Base-by-base conservation (phyloP, 2,329 filamentous ascomycete genomes). In the Fusarium mangiferae region DNA sequence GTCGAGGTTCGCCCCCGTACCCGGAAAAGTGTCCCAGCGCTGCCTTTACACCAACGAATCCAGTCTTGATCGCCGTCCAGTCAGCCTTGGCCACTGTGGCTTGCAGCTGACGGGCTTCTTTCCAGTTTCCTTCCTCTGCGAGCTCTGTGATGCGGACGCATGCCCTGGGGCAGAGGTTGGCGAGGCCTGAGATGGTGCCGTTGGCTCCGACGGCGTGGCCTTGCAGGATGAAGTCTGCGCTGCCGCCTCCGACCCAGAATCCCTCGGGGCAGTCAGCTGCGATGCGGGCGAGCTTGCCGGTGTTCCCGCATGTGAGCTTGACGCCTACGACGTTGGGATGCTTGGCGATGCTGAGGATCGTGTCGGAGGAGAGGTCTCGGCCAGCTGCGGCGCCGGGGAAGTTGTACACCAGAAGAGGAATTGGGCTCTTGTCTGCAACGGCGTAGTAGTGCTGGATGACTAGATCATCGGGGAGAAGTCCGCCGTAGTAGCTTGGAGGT, bases 401-500 rank as follows among this genome's bases (percentile, higher is more conserved):
- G 83, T 92, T 92, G 84, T 92, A 92, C 75, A 92, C 86, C 35
- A 92, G 80, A 59, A 92, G 82, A 5, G 90, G 90, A 42, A 92
- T 85, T 1, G 89, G 89, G 5, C 88, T 90, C 42, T 80, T 84
- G 49, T 85, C 84, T n/a, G 90, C 90, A 45, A 92, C 89, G 69
- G 89, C 87, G 46, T 82, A 84, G 85, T 94, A 95, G 81, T 90
- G 91, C 58, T 88, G 86, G 44, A 89, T 70, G 13, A 81, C 66
- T 18, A 82, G 76, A 35, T 78, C 71, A 17, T 89, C 87, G 18
- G 87, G 89, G 77, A 94, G 91, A n/a, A 93, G 84, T 3, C 88
- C 80, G 55, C 91, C 89, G 83, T 95, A 96, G 84, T 96, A 96
- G 54, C 90, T 90, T 2, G 94, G 94, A 22, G 94, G 92, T 20